Evolutionary conservation across 768 basidiomycete genomes (phyloP).

Genomic region (Strobilomyces confusus): DNA sequence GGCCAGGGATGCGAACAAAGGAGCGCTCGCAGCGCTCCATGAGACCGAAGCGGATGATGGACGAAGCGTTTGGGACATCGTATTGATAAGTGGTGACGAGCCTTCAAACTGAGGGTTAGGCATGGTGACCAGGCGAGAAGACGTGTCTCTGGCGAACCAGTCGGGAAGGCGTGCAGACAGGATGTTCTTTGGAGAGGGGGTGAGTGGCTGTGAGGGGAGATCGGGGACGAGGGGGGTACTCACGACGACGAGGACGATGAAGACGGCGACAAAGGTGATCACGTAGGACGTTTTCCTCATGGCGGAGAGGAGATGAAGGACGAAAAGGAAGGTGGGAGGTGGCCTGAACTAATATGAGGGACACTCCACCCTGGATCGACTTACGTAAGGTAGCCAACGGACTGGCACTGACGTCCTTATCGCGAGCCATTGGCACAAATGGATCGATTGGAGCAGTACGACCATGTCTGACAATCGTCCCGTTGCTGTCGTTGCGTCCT

Average conservation of each 20-base stretch:
- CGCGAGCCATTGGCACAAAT: slow-evolving; percentile 25
- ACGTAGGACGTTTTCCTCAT: slow-evolving; percentile 74
- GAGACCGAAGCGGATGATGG: slow-evolving; percentile 59
- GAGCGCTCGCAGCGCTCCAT: slow-evolving; percentile 52
- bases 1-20: slow-evolving; percentile 44
- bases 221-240: slow-evolving; percentile 31
- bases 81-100: slow-evolving; percentile 33
- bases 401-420: background rate
- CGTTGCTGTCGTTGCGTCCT: slow-evolving; percentile 21
- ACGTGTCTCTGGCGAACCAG: slow-evolving; percentile 46
- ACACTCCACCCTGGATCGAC: background rate
- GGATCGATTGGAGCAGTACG: background rate
- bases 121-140: slow-evolving; percentile 10
- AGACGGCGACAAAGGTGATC: slow-evolving; percentile 55
- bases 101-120: slow-evolving; percentile 36
- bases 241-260: slow-evolving; percentile 49
- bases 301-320: background rate
- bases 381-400: slow-evolving; percentile 1
- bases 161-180: slow-evolving; percentile 54
- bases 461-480: background rate
- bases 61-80: slow-evolving; percentile 44
- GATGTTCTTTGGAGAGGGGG: slow-evolving; percentile 43
- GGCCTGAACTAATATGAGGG: background rate
- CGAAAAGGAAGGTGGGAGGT: background rate
- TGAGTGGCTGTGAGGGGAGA: background rate